These are phyloP conservation scores for Geotrichum carabidarum DNA, from an alignment of 1,139 yeast species.

Conservation along the genomic window DNA sequence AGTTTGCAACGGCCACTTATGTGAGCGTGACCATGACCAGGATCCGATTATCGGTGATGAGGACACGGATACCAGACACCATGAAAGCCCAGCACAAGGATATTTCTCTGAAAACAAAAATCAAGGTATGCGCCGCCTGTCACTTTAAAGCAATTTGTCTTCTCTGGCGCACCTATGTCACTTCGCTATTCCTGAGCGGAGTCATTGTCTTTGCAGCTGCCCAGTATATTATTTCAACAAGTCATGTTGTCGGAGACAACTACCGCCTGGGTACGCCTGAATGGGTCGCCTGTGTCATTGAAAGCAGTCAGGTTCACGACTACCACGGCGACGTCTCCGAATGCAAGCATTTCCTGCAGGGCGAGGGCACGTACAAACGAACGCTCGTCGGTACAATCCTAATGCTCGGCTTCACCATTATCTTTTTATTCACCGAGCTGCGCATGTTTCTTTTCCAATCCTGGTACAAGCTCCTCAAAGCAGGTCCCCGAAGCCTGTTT, in stretches of 20 bases:
- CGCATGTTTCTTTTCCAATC: slow-evolving; percentile 16
- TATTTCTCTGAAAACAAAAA: background rate
- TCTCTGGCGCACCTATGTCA: slow-evolving; percentile 24
- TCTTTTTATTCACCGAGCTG: slow-evolving; percentile 18
- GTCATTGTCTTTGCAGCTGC: slow-evolving; percentile 19
- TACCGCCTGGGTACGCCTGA: slow-evolving; percentile 17
- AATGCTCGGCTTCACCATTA: slow-evolving; percentile 14
- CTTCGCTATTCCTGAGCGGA: slow-evolving; percentile 19
- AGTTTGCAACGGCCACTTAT: slow-evolving; percentile 14
- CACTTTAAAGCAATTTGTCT: slow-evolving; percentile 20
- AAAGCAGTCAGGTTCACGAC: background rate
- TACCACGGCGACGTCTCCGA: background rate
- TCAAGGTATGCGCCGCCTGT: slow-evolving; percentile 6
- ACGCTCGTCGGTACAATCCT: slow-evolving; percentile 16
- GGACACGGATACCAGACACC: slow-evolving; percentile 10
- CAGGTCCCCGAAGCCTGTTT: slow-evolving; percentile 14
- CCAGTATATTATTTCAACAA: slow-evolving; percentile 14
- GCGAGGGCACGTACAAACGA: slow-evolving; percentile 17
- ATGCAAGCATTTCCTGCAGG: slow-evolving; percentile 12
- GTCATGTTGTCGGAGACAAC: slow-evolving; percentile 5
- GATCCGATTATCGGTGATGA: slow-evolving; percentile 7
- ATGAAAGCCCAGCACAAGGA: background rate
- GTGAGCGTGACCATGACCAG: slow-evolving; percentile 18
- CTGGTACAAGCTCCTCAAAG: slow-evolving; percentile 14
- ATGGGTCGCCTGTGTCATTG: slow-evolving; percentile 17